Conservation (phyloP, 2,329 filamentous ascomycete species). For the Rachicladosporium sp. region DNA sequence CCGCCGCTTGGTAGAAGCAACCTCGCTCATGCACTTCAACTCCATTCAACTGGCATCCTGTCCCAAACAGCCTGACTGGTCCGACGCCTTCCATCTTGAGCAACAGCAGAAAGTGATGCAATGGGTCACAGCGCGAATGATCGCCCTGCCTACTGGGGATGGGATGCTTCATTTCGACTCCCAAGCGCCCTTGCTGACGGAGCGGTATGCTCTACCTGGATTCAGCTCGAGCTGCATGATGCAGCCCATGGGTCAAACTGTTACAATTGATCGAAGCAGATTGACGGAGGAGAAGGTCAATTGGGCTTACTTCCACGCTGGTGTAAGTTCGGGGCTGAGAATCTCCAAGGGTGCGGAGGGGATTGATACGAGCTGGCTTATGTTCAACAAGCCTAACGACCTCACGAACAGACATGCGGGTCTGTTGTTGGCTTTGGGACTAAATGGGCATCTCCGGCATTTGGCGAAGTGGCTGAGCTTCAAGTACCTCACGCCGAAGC, state of each 20-base stretch:
- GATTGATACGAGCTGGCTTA: constrained; percentile 96
- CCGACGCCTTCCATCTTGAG: constrained; percentile 78
- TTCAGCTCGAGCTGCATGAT: constrained; percentile 89
- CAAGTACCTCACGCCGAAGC: constrained; percentile 97
- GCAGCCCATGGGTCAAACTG: constrained; percentile 80
- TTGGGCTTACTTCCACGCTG: constrained; percentile 97
- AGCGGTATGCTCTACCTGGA: constrained; percentile 77
- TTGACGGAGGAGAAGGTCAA: constrained; percentile 95
- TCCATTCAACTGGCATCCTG: constrained; percentile 70
- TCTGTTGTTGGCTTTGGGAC: constrained; percentile 75
- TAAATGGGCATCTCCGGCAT: constrained; percentile 89
- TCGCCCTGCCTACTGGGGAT: constrained; percentile 78
- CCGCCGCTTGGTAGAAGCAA: constrained; percentile 75
- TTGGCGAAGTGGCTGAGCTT: constrained; percentile 98
- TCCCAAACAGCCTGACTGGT: constrained; percentile 61
- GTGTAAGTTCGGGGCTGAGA: constrained; percentile 80
- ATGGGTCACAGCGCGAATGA: constrained; percentile 70
- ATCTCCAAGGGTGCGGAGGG: constrained; percentile 83
- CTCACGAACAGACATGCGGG: constrained; percentile 94
- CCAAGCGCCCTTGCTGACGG: constrained; percentile 77
- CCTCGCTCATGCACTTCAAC: constrained; percentile 71
- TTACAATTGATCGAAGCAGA: constrained; percentile 76
- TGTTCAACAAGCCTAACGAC: constrained; percentile 92
- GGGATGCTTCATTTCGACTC: constrained; percentile 81
- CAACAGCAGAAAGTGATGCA: constrained; percentile 85